Conservation (phyloP, 2,329 filamentous ascomycete genomes). For the Eurotiales sp. region DNA sequence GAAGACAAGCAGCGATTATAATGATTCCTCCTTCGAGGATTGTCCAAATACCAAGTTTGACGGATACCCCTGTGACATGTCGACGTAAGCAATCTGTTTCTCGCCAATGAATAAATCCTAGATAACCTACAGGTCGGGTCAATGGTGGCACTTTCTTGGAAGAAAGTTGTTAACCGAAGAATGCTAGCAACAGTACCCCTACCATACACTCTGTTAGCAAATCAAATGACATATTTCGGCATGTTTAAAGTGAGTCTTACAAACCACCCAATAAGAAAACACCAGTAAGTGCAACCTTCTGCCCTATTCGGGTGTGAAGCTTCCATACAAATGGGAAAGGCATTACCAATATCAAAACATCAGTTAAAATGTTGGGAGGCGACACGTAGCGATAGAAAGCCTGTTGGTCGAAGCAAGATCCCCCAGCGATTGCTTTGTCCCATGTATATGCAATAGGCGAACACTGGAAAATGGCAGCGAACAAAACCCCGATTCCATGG, state of each 20-base stretch:
- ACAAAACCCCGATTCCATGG: constrained; percentile 19
- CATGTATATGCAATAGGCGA: constrained; percentile 19
- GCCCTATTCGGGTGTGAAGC: not conserved
- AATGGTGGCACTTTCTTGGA: not conserved
- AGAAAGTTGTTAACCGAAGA: not conserved
- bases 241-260: not conserved
- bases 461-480: constrained; percentile 24
- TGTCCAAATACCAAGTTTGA: not conserved
- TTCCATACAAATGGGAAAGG: not conserved
- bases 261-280: not conserved
- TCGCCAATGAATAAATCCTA: too few species aligned
- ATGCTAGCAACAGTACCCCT: not conserved
- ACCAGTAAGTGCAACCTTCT: not conserved
- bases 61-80: not conserved
- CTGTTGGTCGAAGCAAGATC: constrained; percentile 19
- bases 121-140: not conserved
- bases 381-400: constrained; percentile 17
- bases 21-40: not conserved
- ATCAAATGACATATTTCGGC: not conserved
- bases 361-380: not conserved
- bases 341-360: not conserved
- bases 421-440: constrained; percentile 15
- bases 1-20: not conserved
- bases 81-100: too few species aligned
- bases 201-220: not conserved